Conservation (phyloP, 2,329 filamentous ascomycete species). For the Clonostachys chloroleuca region DNA sequence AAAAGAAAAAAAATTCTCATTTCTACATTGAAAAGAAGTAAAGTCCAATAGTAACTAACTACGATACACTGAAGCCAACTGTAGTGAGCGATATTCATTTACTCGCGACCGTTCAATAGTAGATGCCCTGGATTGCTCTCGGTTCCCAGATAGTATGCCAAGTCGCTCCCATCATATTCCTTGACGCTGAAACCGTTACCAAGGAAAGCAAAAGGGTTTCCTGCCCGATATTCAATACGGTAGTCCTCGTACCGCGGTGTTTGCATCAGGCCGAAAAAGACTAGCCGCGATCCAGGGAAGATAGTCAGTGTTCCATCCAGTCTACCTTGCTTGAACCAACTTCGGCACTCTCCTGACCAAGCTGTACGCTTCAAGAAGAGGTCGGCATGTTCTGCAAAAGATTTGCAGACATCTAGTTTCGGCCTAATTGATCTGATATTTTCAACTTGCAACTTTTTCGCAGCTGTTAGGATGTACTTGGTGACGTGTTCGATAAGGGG, state of each 20-base stretch:
- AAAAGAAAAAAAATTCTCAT: no score
- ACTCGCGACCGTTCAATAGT: no score
- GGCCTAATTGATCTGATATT: slow-evolving; percentile 30
- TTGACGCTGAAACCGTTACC: slow-evolving; percentile 55
- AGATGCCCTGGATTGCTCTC: neutral
- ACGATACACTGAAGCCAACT: no score
- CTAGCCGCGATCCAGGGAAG: slow-evolving; percentile 43
- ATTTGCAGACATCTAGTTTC: slow-evolving; percentile 22
- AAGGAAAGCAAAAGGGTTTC: slow-evolving; percentile 47
- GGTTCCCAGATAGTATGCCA: neutral
- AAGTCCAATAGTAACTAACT: no score
- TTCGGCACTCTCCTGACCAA: slow-evolving; percentile 39
- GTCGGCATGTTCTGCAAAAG: slow-evolving; percentile 43
- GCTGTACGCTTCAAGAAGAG: slow-evolving; percentile 49
- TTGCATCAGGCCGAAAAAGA: slow-evolving; percentile 43
- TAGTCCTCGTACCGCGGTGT: slow-evolving; percentile 49
- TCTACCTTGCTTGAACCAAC: slow-evolving; percentile 44
- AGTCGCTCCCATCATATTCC: slow-evolving; percentile 30
- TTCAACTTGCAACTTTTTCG: slow-evolving; percentile 40
- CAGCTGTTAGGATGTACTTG: slow-evolving; percentile 40
- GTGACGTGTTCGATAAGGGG: slow-evolving; percentile 44
- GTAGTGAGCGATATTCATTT: no score
- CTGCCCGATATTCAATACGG: slow-evolving; percentile 57
- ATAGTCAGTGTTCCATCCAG: slow-evolving; percentile 36
- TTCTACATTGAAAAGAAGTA: no score